A percentile compares a stretch with the other conserved stretches of the same genome.
These are phyloP conservation scores for Phytophthora foliorum DNA, from an alignment of 352 stramenopile species.

Conservation along the genomic window DNA sequence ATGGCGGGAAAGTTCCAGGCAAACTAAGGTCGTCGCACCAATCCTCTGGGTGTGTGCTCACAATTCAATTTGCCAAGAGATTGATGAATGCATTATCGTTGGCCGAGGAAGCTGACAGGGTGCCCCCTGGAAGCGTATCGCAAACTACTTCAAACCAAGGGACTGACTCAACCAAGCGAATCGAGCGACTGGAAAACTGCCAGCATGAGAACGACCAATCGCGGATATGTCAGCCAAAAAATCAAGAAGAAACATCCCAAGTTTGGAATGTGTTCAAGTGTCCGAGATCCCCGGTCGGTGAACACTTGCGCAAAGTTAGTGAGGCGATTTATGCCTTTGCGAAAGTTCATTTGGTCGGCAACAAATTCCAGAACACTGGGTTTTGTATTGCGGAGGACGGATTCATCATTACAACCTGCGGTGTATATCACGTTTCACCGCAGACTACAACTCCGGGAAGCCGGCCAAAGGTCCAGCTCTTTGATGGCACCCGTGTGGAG, in stretches of 20 bases:
- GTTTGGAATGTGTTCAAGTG: background rate
- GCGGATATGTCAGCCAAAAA: background rate
- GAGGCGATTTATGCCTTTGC: background rate
- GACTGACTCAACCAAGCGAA: background rate
- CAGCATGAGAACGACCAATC: background rate
- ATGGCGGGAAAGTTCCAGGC: too few relatives aligned
- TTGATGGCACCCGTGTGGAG: background rate
- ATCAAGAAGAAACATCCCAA: background rate
- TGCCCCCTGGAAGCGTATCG: too few relatives aligned
- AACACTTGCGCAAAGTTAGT: background rate
- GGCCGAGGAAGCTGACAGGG: too few relatives aligned
- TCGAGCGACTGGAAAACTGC: too few relatives aligned
- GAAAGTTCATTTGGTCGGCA: background rate
- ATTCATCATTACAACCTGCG: background rate
- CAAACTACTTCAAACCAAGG: background rate
- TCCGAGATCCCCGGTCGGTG: background rate
- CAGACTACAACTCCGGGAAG: background rate
- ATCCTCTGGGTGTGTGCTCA: too few relatives aligned
- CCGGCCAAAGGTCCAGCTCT: background rate
- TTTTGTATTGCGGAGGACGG: background rate
- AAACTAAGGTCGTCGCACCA: too few relatives aligned
- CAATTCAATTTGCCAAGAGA: too few relatives aligned
- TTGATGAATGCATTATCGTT: too few relatives aligned
- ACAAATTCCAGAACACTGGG: background rate
- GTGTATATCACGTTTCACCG: background rate